Evolutionary conservation across 2,329 filamentous ascomycete genomes (phyloP).

Genomic region (Fusarium torreyae): DNA sequence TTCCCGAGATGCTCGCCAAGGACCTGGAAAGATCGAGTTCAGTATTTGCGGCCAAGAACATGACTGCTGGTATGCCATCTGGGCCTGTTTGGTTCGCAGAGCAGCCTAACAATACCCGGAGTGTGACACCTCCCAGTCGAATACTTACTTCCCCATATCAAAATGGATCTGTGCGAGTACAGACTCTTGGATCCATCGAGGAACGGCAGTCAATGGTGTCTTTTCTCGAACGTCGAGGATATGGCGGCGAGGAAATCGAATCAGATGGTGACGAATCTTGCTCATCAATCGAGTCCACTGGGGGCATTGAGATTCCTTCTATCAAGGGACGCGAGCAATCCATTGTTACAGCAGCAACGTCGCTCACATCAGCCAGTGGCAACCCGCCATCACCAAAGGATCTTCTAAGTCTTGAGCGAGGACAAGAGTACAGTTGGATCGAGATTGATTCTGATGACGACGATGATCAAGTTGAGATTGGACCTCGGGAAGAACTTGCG

Average conservation of each 20-base stretch:
- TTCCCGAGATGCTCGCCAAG: conserved; percentile 70
- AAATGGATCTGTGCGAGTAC: conserved; percentile 51
- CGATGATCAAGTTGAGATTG: conserved; percentile 38
- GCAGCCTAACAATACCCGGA: conserved; percentile 32
- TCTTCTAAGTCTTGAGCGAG: conserved; percentile 36
- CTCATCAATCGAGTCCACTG: conserved; percentile 52
- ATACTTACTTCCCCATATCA: conserved; percentile 49
- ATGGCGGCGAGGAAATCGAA: conserved; percentile 41
- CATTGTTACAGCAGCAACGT: conserved; percentile 56
- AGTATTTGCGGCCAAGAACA: conserved; percentile 65
- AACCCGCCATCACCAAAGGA: conserved; percentile 49
- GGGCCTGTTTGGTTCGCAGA: conserved; percentile 55
- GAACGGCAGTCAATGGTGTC: conserved; percentile 56
- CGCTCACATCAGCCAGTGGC: conserved; percentile 52
- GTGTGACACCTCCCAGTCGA: conserved; percentile 37
- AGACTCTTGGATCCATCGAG: conserved; percentile 55
- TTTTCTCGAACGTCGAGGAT: conserved; percentile 50
- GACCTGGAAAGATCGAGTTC: conserved; percentile 66
- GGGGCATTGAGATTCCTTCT: conserved; percentile 53
- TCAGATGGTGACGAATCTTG: conserved; percentile 57
- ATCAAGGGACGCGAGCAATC: conserved; percentile 55
- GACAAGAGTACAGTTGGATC: conserved; percentile 56
- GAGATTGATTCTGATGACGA: conserved; percentile 56
- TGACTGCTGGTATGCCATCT: conserved; percentile 67
- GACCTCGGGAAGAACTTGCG: conserved; percentile 23